Percentiles rank a stretch among this genome's conserved stretches.
phyloP scores from a whole-genome alignment of 2,329 filamentous ascomycete species.

The Penicillium griseofulvum region DNA sequence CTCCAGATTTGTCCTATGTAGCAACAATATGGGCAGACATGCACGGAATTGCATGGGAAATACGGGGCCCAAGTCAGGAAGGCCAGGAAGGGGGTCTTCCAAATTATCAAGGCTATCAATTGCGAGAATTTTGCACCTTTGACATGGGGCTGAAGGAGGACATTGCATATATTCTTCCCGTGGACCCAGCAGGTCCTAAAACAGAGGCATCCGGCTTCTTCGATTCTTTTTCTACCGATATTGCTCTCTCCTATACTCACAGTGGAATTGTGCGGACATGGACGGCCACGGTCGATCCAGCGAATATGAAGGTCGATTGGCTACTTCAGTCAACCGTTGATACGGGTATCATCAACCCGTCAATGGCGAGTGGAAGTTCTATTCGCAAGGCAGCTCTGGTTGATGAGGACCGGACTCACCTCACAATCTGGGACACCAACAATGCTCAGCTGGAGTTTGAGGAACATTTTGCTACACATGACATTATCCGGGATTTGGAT shows the following conservation, averaged over 20 bases:
- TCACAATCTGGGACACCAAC: conserved; percentile 90
- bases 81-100: conserved; percentile 24
- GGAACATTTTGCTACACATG: conserved; percentile 68
- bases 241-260: conserved; percentile 79
- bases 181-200: conserved; percentile 77
- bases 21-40: conserved; percentile 79
- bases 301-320: conserved; percentile 69
- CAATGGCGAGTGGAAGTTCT: conserved; percentile 79
- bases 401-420: conserved; percentile 66
- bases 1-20: conserved; percentile 62
- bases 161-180: conserved; percentile 65
- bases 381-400: conserved; percentile 84
- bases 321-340: conserved; percentile 77
- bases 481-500: conserved; percentile 80
- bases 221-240: conserved; percentile 80
- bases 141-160: conserved; percentile 58
- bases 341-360: conserved; percentile 69
- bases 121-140: conserved; percentile 70
- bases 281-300: conserved; percentile 71
- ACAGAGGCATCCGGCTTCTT: conserved; percentile 73
- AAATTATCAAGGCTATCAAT: conserved; percentile 41
- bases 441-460: conserved; percentile 78
- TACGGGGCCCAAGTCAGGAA: conserved; percentile 56
- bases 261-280: conserved; percentile 76
- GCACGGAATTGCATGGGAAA: conserved; percentile 77